These are phyloP conservation scores for Serendipita indica DNA, from an alignment of 768 basidiomycete genomes.

Conservation along the genomic window DNA sequence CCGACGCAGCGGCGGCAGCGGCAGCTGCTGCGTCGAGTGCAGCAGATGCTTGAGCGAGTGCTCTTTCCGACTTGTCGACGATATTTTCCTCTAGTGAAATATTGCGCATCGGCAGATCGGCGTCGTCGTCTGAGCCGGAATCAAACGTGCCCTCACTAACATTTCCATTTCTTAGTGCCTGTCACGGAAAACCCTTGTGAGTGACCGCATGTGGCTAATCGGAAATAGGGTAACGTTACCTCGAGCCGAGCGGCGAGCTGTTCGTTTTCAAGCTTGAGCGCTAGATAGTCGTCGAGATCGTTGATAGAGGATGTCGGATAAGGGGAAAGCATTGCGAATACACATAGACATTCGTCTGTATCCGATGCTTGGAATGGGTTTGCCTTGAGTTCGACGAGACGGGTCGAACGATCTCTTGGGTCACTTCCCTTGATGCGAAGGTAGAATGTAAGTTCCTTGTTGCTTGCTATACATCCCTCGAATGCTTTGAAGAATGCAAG, in stretches of 20 bases:
- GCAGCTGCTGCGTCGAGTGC: not conserved
- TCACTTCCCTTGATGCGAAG: not conserved
- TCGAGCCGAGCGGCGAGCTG: conserved; percentile 43
- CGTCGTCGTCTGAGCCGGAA: not conserved
- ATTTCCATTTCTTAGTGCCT: not conserved
- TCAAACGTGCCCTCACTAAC: not conserved
- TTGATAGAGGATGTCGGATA: not conserved
- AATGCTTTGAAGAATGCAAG: conserved; percentile 33
- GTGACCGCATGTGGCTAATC: not conserved
- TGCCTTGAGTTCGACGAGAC: conserved; percentile 8
- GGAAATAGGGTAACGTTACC: not conserved
- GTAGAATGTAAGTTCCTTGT: conserved; percentile 32
- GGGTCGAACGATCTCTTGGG: not conserved
- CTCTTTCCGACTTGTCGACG: not conserved
- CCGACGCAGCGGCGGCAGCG: not conserved
- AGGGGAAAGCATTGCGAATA: not conserved
- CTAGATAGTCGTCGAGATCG: conserved; percentile 35
- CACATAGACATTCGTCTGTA: conserved; percentile 3
- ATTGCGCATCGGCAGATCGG: not conserved
- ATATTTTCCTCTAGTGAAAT: not conserved
- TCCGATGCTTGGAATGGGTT: not conserved
- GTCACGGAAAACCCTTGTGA: not conserved
- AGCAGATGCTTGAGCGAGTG: not conserved
- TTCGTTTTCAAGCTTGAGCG: conserved; percentile 81
- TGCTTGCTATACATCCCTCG: conserved; percentile 28